A percentile compares a stretch with the other conserved stretches of the same genome.
Conservation (phyloP, 257 asterid species). For the Solanum rostratum region DNA sequence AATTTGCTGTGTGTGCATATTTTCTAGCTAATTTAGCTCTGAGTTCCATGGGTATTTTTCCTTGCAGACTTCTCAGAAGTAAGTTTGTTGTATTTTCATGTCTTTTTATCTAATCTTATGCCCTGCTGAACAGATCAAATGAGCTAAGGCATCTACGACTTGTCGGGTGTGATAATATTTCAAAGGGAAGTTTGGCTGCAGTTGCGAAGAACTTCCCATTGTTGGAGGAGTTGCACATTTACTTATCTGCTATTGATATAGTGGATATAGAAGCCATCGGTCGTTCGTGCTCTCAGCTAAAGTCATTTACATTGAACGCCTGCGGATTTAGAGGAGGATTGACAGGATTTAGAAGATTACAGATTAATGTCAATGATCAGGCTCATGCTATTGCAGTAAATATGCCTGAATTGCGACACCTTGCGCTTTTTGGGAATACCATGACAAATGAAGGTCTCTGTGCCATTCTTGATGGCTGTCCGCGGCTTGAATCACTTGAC, state of each 20-base stretch:
- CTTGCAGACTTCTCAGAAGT: neutral
- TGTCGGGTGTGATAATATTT: constrained; percentile 1
- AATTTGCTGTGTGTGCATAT: neutral
- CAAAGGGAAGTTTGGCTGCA: constrained; percentile 1
- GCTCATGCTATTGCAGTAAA: constrained; percentile 26
- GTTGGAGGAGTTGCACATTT: constrained; percentile 44
- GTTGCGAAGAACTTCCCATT: constrained; percentile 19
- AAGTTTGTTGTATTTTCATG: neutral
- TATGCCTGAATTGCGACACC: constrained; percentile 35
- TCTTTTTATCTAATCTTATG: neutral
- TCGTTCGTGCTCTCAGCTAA: constrained; percentile 23
- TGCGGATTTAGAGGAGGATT: neutral
- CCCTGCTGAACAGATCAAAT: constrained; percentile 21
- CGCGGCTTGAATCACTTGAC: constrained; percentile 38
- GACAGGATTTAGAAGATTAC: neutral
- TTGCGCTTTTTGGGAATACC: constrained; percentile 14
- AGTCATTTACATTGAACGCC: constrained; percentile 14
- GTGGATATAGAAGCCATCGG: constrained; percentile 17
- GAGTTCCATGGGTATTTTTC: neutral
- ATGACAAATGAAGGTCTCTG: constrained; percentile 20
- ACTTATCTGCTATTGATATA: neutral
- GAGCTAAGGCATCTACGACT: constrained; percentile 26
- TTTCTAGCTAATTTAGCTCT: neutral
- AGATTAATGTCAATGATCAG: neutral
- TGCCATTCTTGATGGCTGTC: constrained; percentile 38